Base-by-base conservation (phyloP, 2,329 filamentous ascomycete species). In the Colletotrichum sp. region DNA sequence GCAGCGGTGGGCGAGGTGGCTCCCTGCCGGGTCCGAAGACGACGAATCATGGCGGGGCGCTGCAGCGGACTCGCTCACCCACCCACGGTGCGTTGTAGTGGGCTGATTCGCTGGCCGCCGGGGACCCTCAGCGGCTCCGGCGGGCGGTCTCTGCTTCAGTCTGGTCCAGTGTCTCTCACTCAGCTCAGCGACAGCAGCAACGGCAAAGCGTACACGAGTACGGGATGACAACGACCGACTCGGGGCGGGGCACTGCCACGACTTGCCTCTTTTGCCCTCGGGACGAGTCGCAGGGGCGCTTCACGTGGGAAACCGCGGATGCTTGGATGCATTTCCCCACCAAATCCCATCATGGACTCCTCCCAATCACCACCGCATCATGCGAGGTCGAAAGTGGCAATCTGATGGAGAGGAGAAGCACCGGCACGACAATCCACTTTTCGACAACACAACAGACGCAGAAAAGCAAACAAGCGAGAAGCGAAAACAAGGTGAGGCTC, bases 41-140 rank as follows among this genome's bases (percentile, higher is more conserved):
- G 55, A 64, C 57, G 64, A 75, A 75, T 75, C 57, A 68, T 75
- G 73, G 63, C 16, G 57, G n/a, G 52, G 61, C 16, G 6, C 34
- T 16, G 22, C 34, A n/a, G 25, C 34, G 28, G n/a, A 52, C 36
- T 63, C 68, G 19, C 22, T 70, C 55, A 48, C 44, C 55, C 67
- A 55, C 67, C 12, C 32, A 34, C 32, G 13, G 19, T 19, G 16
- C 36, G 36, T n/a, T 68, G 44, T 16, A 60, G 36, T 48, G 73
- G 55, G 22, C 70, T 68, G 64, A 67, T 59, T 68, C 70, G 73
- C 61, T 28, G 61, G 16, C n/a, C 22, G 28, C 28, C 55, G 27
- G 32, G n/a, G 28, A 32, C 59, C 59, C 30, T 27, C 55, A 28
- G 27, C 55, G 55, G 25, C 22, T 12, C 59, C 59, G 16, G 59